phyloP scores from a whole-genome alignment of 176 grass and related monocot species.

The Eleusine indica region DNA sequence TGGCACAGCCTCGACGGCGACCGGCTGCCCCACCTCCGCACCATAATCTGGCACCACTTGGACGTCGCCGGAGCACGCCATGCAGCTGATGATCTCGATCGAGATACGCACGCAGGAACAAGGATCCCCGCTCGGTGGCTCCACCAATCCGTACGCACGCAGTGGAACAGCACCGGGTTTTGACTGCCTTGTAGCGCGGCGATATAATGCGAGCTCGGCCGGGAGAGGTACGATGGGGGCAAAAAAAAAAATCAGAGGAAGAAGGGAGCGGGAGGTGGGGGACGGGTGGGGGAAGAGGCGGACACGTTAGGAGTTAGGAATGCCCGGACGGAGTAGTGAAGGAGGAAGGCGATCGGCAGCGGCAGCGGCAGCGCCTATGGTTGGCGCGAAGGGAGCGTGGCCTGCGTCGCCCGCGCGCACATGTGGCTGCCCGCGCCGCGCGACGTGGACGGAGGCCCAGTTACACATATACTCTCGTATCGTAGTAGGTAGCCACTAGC shows the following conservation, averaged over 20 bases:
- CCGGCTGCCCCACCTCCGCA: background rate
- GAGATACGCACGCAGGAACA: background rate
- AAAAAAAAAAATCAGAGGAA: constrained; percentile 35
- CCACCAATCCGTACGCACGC: background rate
- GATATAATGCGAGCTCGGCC: constrained; percentile 29
- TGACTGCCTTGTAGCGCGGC: background rate
- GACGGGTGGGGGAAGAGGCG: constrained; percentile 48
- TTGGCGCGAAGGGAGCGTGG: constrained; percentile 58
- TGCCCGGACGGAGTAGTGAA: background rate
- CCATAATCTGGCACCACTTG: constrained; percentile 1
- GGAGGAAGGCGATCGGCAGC: background rate
- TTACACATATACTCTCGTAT: background rate
- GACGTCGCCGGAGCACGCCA: constrained; percentile 38
- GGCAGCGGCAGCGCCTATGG: constrained; percentile 26
- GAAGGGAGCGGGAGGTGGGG: background rate
- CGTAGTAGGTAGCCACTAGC: background rate
- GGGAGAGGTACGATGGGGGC: background rate
- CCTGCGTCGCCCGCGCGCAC: constrained; percentile 12
- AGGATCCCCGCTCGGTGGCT: background rate
- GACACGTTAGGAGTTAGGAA: constrained; percentile 48
- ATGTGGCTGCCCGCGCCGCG: constrained; percentile 49
- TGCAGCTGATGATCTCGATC: constrained; percentile 27
- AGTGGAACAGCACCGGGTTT: constrained; percentile 3
- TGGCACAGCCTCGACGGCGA: too few species aligned
- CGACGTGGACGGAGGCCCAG: constrained; percentile 45